Evolutionary conservation across 2,329 filamentous ascomycete species (phyloP).

Genomic region (Huntiella decipiens): DNA sequence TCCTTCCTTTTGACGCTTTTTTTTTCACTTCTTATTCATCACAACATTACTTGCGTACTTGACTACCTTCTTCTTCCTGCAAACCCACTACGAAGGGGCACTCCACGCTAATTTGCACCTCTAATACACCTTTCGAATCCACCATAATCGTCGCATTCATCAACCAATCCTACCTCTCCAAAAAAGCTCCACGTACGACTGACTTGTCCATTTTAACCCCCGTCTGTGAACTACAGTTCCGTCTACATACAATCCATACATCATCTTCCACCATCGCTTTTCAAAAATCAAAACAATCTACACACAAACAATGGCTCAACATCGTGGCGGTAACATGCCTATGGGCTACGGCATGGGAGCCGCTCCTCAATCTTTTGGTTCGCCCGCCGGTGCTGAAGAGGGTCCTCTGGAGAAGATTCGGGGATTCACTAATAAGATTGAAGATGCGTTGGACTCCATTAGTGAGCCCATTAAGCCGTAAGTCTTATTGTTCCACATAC

Average conservation of each 20-base stretch:
- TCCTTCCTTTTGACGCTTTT: neutral
- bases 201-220: neutral
- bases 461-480: slow-evolving; percentile 90
- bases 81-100: no score
- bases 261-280: neutral
- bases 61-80: no score
- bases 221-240: neutral
- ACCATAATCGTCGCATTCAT: neutral
- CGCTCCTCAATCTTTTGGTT: slow-evolving; percentile 48
- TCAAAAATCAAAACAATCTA: neutral
- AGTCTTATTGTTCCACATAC: slow-evolving; percentile 23
- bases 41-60: neutral
- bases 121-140: no score
- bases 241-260: neutral
- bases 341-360: slow-evolving; percentile 71
- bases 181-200: neutral
- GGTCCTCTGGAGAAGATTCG: slow-evolving; percentile 76
- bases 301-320: slow-evolving; percentile 20
- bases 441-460: slow-evolving; percentile 73
- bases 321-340: slow-evolving; percentile 29
- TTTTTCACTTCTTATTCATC: slow-evolving; percentile 1
- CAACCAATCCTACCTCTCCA: neutral
- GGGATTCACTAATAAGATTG: slow-evolving; percentile 94
- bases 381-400: slow-evolving; percentile 37
- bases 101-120: no score